Base-by-base conservation (phyloP, 495 filamentous ascomycete species). In the Haplographium delicatum region DNA sequence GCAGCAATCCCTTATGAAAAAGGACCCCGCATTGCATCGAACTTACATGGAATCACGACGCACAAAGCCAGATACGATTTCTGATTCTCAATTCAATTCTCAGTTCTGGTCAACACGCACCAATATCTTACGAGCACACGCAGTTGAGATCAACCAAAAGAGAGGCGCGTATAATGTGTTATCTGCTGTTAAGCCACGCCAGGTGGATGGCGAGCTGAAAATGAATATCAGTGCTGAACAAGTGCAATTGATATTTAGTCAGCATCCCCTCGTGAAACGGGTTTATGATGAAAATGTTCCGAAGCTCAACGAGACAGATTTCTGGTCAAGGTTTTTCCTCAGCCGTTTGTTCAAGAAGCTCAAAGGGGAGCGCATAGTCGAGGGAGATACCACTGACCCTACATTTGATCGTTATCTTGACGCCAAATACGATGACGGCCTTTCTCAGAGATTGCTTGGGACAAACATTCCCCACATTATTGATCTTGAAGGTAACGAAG, bases 221-320 rank as follows among this genome's bases (percentile, higher is more conserved):
- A 71, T 98, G 55, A 90, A 84, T 62, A 83, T 98, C 42, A 90
- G 79, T 61, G 85, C 88, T 52, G 93, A 96, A 68, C 91, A 96
- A 64, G 89, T 96, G 47, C 82, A 88, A 61, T 77, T 94, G 50
- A 93, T 98, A 47, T 91, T 98, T 65, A 79, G 79, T 40, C 91
- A 96, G 64, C 90, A 98, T 65, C 88, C 93, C 9, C 74, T 98
- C 7, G 86, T 97, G 43, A 87, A 86, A 62, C 79, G 81, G 9
- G 90, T 93, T 6, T 98, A 95, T 63, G 89, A 97, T 59, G 89
- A 96, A 57, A 88, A 86, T 59, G 89, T 96, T 5, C 94, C 93
- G 3, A 87, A 86, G 51, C 62, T 95, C 22, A 77, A 70, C 34
- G 87, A 94, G 60, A 73, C 76, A 47, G 81, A 85, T 23, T 98